A percentile compares a stretch with the other conserved stretches of the same genome.
Evolutionary conservation across 768 basidiomycete genomes (phyloP).

Genomic region (Tubosaeta brunneosetosa): DNA sequence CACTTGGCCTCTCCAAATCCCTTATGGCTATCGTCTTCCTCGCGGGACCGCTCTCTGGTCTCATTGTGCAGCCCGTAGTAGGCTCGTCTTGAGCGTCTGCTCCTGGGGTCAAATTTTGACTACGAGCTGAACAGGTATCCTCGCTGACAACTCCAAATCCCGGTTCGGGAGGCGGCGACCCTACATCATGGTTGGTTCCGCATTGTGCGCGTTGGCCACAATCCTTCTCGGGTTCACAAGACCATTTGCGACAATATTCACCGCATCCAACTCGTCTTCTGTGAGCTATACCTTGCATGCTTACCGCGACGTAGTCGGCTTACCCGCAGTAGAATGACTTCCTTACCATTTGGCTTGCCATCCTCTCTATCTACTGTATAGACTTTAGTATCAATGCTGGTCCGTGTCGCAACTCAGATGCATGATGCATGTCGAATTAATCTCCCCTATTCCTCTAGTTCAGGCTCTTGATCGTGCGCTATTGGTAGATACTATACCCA

Average conservation of each 20-base stretch:
- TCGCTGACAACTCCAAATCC: constrained; percentile 83
- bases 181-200: constrained; percentile 71
- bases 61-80: constrained; percentile 88
- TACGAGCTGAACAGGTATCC: constrained; percentile 37
- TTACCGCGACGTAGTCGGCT: background rate
- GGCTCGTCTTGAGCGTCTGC: constrained; percentile 38
- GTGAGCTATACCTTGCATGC: constrained; percentile 22
- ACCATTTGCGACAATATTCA: constrained; percentile 52
- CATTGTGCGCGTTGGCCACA: constrained; percentile 66
- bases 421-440: background rate
- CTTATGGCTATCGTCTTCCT: constrained; percentile 88
- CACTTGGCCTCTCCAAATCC: constrained; percentile 82
- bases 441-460: constrained; percentile 40
- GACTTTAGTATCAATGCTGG: constrained; percentile 64
- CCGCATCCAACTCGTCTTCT: constrained; percentile 27
- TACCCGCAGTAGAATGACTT: constrained; percentile 45
- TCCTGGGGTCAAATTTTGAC: background rate
- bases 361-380: constrained; percentile 62
- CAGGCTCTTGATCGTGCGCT: constrained; percentile 89
- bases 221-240: constrained; percentile 81
- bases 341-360: constrained; percentile 73
- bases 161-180: constrained; percentile 82
- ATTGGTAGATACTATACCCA: constrained; percentile 79
- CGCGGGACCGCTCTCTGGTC: constrained; percentile 85
- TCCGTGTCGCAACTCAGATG: constrained; percentile 12